These are phyloP conservation scores for Triticum timopheevii DNA, from an alignment of 176 grass and related monocot species.

Conservation along the genomic window DNA sequence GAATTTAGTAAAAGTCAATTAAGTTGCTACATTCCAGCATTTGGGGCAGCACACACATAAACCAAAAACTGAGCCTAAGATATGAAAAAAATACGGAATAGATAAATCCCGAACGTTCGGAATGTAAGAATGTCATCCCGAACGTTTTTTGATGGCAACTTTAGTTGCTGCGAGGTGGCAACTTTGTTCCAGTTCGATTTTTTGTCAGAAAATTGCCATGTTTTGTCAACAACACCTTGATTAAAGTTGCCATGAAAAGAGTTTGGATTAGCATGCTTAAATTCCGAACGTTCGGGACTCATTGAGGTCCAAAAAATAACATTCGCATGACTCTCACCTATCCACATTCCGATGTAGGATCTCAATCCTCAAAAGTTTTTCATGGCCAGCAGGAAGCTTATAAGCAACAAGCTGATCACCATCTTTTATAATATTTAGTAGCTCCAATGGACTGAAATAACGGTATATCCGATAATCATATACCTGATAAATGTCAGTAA, in stretches of 20 bases:
- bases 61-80: not conserved
- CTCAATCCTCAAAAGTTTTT: conserved; percentile 70
- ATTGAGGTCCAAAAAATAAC: not conserved
- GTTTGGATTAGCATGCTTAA: no score
- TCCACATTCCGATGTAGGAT: conserved; percentile 70
- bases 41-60: not conserved
- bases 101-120: no score
- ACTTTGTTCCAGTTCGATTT: no score
- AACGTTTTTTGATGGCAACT: no score
- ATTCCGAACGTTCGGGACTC: no score
- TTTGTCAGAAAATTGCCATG: no score
- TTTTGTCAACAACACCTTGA: no score
- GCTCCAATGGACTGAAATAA: conserved; percentile 57
- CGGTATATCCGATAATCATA: conserved; percentile 77
- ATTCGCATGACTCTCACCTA: conserved; percentile 39
- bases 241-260: no score
- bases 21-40: not conserved
- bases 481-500: conserved; percentile 48
- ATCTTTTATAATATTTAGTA: conserved; percentile 73
- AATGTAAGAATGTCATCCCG: no score
- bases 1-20: not conserved
- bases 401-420: conserved; percentile 88
- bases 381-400: conserved; percentile 71
- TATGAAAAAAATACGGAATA: not conserved
- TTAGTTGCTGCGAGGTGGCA: no score